Conservation (phyloP, 1,284 basidiomycete species). For the Wolfiporia cocos region DNA sequence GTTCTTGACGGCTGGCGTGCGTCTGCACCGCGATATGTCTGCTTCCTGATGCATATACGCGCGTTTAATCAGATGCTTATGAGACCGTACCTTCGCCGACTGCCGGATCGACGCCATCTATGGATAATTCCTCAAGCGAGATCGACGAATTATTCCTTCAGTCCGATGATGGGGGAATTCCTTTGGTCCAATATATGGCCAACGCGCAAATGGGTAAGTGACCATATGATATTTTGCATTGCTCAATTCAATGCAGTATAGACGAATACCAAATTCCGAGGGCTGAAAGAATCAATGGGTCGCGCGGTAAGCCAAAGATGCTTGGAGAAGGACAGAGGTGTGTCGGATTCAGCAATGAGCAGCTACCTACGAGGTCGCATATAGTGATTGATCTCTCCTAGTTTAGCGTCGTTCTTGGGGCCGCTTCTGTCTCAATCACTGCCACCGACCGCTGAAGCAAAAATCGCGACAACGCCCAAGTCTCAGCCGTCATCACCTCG, state of each 20-base stretch:
- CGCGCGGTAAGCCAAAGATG: constrained; percentile 17
- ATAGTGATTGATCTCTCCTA: constrained; percentile 17
- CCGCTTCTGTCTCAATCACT: constrained; percentile 22
- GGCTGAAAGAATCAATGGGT: constrained; percentile 15
- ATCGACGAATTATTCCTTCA: constrained; percentile 38
- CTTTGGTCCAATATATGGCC: constrained; percentile 27
- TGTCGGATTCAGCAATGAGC: constrained; percentile 8
- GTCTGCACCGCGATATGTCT: not conserved
- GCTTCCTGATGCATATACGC: too few species aligned
- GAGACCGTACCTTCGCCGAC: constrained; percentile 18
- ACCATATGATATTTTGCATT: not conserved
- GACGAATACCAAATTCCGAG: constrained; percentile 30
- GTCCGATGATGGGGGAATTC: constrained; percentile 33
- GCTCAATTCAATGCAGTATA: constrained; percentile 11
- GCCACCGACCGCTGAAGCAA: constrained; percentile 1
- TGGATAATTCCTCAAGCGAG: constrained; percentile 26
- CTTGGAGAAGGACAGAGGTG: constrained; percentile 16
- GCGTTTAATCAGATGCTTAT: constrained; percentile 13
- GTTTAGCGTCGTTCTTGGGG: constrained; percentile 28
- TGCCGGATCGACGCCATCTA: constrained; percentile 26
- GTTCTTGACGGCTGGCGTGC: constrained; percentile 55
- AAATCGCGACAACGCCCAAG: constrained; percentile 24
- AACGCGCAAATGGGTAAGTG: constrained; percentile 37
- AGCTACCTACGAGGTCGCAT: not conserved
- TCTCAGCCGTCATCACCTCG: constrained; percentile 25